Evolutionary conservation across 2,329 filamentous ascomycete species (phyloP).

Genomic region (Knufia petricola): DNA sequence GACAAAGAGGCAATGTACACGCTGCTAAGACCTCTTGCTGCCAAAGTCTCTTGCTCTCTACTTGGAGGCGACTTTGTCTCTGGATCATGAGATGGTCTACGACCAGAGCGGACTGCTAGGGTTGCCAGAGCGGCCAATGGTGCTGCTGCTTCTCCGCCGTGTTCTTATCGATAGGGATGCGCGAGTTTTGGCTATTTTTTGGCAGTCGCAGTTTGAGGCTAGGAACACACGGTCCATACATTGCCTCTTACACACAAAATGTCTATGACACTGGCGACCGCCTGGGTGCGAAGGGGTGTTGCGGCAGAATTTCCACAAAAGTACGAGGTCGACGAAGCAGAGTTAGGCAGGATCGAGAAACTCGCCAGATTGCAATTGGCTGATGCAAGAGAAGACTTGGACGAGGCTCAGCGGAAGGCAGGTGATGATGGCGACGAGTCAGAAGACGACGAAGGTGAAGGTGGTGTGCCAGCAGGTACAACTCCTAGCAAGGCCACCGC

Average conservation of each 20-base stretch:
- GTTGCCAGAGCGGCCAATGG: background rate
- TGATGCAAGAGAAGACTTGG: slow-evolving; percentile 77
- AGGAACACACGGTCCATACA: background rate
- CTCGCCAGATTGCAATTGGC: slow-evolving; percentile 73
- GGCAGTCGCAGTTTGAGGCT: too few relatives aligned
- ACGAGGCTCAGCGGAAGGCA: slow-evolving; percentile 29
- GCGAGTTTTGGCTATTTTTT: background rate
- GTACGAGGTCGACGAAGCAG: slow-evolving; percentile 65
- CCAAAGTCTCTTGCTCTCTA: background rate
- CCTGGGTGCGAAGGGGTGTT: slow-evolving; percentile 69
- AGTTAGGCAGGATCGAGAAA: slow-evolving; percentile 65
- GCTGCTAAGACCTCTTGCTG: background rate
- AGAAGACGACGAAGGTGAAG: slow-evolving; percentile 18
- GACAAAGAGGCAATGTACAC: background rate
- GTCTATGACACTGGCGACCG: slow-evolving; percentile 64
- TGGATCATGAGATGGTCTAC: background rate
- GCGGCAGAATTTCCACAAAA: slow-evolving; percentile 66
- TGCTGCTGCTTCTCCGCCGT: background rate
- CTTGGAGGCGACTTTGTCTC: background rate
- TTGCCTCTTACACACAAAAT: slow-evolving; percentile 22
- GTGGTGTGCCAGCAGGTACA: slow-evolving; percentile 15
- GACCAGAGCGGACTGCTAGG: background rate
- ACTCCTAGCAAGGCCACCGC: too few relatives aligned
- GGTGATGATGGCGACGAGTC: slow-evolving; percentile 27
- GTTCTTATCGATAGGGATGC: slow-evolving; percentile 1